Evolutionary conservation across 164 flowering plant species (phyloP).

Genomic region (Malania oleifera): DNA sequence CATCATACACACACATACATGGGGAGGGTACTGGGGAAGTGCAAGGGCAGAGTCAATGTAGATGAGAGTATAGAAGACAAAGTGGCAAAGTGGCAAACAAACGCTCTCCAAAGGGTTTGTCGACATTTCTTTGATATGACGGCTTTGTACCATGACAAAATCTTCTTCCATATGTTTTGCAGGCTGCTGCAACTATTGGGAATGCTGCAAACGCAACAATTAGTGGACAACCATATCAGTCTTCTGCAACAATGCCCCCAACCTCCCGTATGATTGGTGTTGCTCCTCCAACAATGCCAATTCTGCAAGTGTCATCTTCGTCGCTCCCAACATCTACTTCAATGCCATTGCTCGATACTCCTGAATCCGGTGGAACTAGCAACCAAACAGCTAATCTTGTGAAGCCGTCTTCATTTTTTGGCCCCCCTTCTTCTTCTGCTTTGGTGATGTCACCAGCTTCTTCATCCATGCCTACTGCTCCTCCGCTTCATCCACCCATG

Average conservation of each 20-base stretch:
- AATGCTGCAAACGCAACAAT: constrained; percentile 30
- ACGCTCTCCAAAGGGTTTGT: no score
- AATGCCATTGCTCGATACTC: constrained; percentile 40
- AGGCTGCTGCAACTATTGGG: constrained; percentile 45
- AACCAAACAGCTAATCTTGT: constrained; percentile 46
- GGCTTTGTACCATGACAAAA: not conserved
- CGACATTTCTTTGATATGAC: not conserved
- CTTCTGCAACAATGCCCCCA: constrained; percentile 19
- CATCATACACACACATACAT: no score
- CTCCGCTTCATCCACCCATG: constrained; percentile 55
- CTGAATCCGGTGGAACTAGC: constrained; percentile 33
- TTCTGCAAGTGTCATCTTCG: constrained; percentile 40
- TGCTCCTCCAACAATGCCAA: constrained; percentile 31
- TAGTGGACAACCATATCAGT: constrained; percentile 28
- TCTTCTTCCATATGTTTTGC: constrained; percentile 12
- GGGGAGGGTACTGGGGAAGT: no score
- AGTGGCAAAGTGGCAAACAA: no score
- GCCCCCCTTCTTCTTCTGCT: constrained; percentile 41
- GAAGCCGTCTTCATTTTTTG: constrained; percentile 53
- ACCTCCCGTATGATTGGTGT: constrained; percentile 30
- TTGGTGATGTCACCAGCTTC: constrained; percentile 40
- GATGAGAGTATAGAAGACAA: no score
- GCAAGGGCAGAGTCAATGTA: no score
- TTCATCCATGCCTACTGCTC: constrained; percentile 56
- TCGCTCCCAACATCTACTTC: constrained; percentile 35